phyloP scores from a whole-genome alignment of 2,329 filamentous ascomycete genomes.

The Arthrinium puccinioides region DNA sequence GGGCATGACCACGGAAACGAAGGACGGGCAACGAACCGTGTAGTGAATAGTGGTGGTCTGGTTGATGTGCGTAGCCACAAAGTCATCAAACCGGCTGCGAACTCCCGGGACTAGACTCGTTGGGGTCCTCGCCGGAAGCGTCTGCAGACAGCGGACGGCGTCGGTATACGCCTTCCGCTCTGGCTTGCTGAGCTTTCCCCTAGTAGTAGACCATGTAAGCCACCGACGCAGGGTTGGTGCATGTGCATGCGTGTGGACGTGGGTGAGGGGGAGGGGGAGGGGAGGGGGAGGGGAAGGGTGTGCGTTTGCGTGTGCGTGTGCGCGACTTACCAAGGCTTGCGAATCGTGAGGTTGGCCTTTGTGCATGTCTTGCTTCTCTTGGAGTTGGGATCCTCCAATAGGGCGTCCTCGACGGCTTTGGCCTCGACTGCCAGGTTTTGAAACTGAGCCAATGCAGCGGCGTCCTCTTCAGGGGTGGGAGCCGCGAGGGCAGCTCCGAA shows the following conservation, averaged over 20 bases:
- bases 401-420: neutral
- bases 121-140: conserved; percentile 9
- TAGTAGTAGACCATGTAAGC: too few relatives aligned
- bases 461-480: neutral
- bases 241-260: neutral
- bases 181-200: conserved; percentile 9
- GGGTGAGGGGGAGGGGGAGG: neutral
- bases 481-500: neutral
- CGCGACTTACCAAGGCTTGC: neutral
- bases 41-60: conserved; percentile 14
- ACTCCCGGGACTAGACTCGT: conserved; percentile 12
- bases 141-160: conserved; percentile 14
- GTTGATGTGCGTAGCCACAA: conserved; percentile 17
- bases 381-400: neutral
- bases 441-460: neutral
- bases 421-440: neutral
- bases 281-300: too few relatives aligned
- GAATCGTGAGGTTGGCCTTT: neutral
- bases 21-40: conserved; percentile 3
- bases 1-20: too few relatives aligned
- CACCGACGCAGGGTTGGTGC: too few relatives aligned
- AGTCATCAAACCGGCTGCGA: conserved; percentile 17
- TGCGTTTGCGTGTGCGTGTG: too few relatives aligned
- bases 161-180: conserved; percentile 12
- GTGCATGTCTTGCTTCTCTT: neutral